A percentile compares a stretch with the other conserved stretches of the same genome.
phyloP scores from a whole-genome alignment of 805 yeast genomes.

The Kodamaea sagamina region DNA sequence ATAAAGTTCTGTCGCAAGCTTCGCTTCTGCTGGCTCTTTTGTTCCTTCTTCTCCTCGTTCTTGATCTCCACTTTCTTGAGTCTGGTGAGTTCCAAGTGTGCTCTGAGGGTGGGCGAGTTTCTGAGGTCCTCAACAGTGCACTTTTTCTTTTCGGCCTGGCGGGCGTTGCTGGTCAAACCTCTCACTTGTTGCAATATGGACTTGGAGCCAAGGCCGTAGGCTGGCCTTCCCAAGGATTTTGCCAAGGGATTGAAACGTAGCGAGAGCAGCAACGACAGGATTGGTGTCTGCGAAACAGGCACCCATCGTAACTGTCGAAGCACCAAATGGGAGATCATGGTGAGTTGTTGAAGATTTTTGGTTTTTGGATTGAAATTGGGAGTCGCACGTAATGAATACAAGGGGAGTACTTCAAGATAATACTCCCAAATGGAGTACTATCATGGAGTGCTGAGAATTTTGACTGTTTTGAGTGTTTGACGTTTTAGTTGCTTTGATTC shows the following conservation, averaged over 20 bases:
- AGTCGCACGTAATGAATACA: constrained; percentile 1
- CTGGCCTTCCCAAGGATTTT: neutral
- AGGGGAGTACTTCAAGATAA: too few species aligned
- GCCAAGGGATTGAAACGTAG: neutral
- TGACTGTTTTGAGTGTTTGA: too few species aligned
- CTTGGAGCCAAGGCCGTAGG: neutral
- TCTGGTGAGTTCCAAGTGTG: constrained; percentile 32
- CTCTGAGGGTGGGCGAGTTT: constrained; percentile 13
- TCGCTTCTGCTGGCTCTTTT: constrained; percentile 26
- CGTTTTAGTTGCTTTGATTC: too few species aligned
- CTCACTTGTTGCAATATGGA: neutral
- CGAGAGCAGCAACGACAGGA: constrained; percentile 2
- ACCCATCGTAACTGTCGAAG: neutral
- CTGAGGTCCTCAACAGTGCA: neutral
- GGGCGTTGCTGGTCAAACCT: neutral
- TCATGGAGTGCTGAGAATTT: too few species aligned
- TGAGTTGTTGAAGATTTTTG: neutral
- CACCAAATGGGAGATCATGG: constrained; percentile 1
- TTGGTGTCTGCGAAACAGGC: neutral
- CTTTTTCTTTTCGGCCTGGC: neutral
- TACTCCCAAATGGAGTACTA: too few species aligned
- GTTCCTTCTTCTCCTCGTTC: constrained; percentile 32
- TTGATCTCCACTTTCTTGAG: constrained; percentile 25
- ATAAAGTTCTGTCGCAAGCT: constrained; percentile 35
- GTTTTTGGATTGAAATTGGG: neutral